Conservation (phyloP, 768 basidiomycete genomes). For the Agaricus subrufescens region DNA sequence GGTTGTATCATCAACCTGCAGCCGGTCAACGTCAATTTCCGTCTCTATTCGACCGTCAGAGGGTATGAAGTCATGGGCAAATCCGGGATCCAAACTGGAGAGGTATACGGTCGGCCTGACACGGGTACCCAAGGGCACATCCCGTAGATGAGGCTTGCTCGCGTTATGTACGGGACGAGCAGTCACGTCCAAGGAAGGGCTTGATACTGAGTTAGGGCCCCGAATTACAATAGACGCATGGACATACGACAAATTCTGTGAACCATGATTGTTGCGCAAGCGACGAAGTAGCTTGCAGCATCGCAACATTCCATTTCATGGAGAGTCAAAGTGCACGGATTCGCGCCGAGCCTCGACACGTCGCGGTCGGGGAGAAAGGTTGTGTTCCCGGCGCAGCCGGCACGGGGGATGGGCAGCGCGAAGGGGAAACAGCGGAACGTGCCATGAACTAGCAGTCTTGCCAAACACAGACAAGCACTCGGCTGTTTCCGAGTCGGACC, state of each 20-base stretch:
- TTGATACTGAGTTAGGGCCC: slow-evolving; percentile 19
- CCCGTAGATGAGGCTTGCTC: slow-evolving; percentile 10
- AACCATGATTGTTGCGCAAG: slow-evolving; percentile 32
- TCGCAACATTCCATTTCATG: slow-evolving; percentile 82
- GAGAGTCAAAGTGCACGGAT: background rate
- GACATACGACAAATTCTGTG: slow-evolving; percentile 18
- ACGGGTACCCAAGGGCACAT: background rate
- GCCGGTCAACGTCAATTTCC: background rate
- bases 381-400: background rate
- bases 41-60: background rate
- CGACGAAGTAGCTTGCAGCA: slow-evolving; percentile 55
- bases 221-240: background rate
- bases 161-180: slow-evolving; percentile 16
- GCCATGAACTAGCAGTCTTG: background rate
- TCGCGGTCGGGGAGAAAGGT: background rate
- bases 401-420: background rate
- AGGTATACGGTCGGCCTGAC: background rate
- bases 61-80: background rate
- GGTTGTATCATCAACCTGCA: background rate
- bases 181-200: slow-evolving; percentile 20
- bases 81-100: background rate
- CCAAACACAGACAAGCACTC: slow-evolving; percentile 4
- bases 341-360: slow-evolving; percentile 12
- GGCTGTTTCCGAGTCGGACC: slow-evolving; percentile 19
- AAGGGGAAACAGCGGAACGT: background rate